Evolutionary conservation across 495 filamentous ascomycete genomes (phyloP), one percentile per base, ranked within the genome.

Genomic region (Barbatosphaeria neglecta): DNA sequence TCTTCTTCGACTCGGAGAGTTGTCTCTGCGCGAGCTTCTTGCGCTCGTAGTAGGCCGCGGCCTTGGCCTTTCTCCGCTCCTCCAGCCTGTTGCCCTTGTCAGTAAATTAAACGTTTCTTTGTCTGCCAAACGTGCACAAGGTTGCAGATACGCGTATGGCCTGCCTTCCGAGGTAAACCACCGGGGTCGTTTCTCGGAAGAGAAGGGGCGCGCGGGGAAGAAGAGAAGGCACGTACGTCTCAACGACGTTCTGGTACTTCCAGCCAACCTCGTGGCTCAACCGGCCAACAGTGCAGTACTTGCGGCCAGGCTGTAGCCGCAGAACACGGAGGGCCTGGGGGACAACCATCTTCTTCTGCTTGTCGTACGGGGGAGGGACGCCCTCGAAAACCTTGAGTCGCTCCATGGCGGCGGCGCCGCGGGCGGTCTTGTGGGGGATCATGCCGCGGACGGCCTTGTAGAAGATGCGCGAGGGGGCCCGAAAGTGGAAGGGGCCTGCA

Each of bases 401-500:
- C 78, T 96, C 88, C 69, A 98, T 70, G 52, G 92, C 92, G 53
- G 90, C 89, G 63, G 90, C 84, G 67, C 92, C 92, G 66, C 92
- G 92, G 66, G 90, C 76, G 57, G 92, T 97, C 82, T 98, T 98
- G 86, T 98, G 92, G 63, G 92, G 93, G 55, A 97, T 90, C 92
- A 98, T 98, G 68, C 92, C 92, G 65, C 92, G 93, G 73, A 98
- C 87, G 65, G 92, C 88, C 82, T 95, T 94, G 84, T 96, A 98
- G 84, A 98, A 90, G 73, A 98, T 95, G 68, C 93, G 83, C 56
- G 90, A 92, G 43, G 92, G 92, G 61, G 88, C 86, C 71, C 92
- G 93, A 87, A 95, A 98, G 75, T 97, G 92, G 84, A 95, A 98
- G 68, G 92, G 93, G 77, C 92, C 84, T 86, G 60, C 17, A 50